A percentile compares a stretch with the other conserved stretches of the same genome.
Conservation (phyloP, 257 asterid genomes). For the Fraxinus cuspidata region DNA sequence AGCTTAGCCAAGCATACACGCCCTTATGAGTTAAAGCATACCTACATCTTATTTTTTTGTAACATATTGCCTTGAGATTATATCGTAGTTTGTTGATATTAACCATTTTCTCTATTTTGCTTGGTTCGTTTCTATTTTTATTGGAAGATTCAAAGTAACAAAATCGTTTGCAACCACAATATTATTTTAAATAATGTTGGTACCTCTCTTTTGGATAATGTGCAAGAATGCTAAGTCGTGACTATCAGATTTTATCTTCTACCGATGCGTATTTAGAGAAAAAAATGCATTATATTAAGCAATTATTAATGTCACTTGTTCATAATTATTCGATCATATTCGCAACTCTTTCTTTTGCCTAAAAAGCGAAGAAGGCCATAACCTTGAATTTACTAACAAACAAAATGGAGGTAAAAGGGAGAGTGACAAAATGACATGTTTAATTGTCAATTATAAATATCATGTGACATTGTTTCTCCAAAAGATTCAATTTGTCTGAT, state of each 20-base stretch:
- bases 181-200: too few species aligned
- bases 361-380: slow-evolving; percentile 4
- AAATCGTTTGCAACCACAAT: too few species aligned
- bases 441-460: not conserved
- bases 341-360: slow-evolving; percentile 7
- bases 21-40: too few species aligned
- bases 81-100: too few species aligned
- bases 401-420: slow-evolving; percentile 14
- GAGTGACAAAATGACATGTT: slow-evolving; percentile 11
- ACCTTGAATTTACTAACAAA: slow-evolving; percentile 13
- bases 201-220: too few species aligned
- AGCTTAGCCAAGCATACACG: too few species aligned
- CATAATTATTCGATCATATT: slow-evolving; percentile 37
- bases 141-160: too few species aligned
- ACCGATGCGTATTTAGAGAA: too few species aligned
- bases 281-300: not conserved
- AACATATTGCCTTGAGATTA: too few species aligned
- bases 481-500: slow-evolving; percentile 26
- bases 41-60: too few species aligned
- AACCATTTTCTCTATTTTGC: too few species aligned
- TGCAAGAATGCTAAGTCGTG: not conserved
- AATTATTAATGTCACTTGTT: slow-evolving; percentile 38
- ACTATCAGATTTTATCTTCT: not conserved
- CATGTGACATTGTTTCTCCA: slow-evolving; percentile 3
- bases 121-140: too few species aligned